phyloP scores from a whole-genome alignment of 1,284 basidiomycete species.

The Leccinum proximum region DNA sequence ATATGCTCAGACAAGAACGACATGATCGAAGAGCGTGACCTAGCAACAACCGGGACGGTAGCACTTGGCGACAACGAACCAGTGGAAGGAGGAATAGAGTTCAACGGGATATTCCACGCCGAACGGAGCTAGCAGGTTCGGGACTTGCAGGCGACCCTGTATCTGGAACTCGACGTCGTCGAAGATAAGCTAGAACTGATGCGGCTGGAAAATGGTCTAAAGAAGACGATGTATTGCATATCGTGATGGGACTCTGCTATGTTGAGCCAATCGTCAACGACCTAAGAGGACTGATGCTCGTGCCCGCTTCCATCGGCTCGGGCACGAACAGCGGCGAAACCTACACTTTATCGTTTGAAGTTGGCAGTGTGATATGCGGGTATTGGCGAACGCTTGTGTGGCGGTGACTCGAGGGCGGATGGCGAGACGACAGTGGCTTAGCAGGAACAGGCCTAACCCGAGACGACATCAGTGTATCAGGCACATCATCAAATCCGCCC shows the following conservation, averaged over 20 bases:
- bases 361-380: slow-evolving; percentile 26
- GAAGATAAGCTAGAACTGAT: slow-evolving; percentile 32
- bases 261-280: slow-evolving; percentile 8
- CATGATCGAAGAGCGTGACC: slow-evolving; percentile 4
- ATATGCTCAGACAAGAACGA: slow-evolving; percentile 18
- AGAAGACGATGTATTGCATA: slow-evolving; percentile 20
- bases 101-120: slow-evolving; percentile 28
- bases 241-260: neutral
- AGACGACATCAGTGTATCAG: slow-evolving; percentile 11
- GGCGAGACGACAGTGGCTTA: slow-evolving; percentile 4
- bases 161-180: slow-evolving; percentile 14
- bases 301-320: slow-evolving; percentile 43
- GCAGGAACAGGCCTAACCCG: slow-evolving; percentile 8
- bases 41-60: slow-evolving; percentile 3
- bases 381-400: slow-evolving; percentile 10
- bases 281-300: slow-evolving; percentile 26
- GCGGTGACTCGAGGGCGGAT: slow-evolving; percentile 8
- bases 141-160: slow-evolving; percentile 13
- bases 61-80: slow-evolving; percentile 17
- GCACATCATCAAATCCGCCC: slow-evolving; percentile 50
- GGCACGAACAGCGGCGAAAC: slow-evolving; percentile 32
- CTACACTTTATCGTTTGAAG: slow-evolving; percentile 41
- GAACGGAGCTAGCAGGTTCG: slow-evolving; percentile 20
- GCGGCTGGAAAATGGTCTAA: slow-evolving; percentile 28
- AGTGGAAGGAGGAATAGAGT: slow-evolving; percentile 13